Evolutionary conservation across 2,329 filamentous ascomycete species (phyloP).

Genomic region (Fusarium subtropicale): DNA sequence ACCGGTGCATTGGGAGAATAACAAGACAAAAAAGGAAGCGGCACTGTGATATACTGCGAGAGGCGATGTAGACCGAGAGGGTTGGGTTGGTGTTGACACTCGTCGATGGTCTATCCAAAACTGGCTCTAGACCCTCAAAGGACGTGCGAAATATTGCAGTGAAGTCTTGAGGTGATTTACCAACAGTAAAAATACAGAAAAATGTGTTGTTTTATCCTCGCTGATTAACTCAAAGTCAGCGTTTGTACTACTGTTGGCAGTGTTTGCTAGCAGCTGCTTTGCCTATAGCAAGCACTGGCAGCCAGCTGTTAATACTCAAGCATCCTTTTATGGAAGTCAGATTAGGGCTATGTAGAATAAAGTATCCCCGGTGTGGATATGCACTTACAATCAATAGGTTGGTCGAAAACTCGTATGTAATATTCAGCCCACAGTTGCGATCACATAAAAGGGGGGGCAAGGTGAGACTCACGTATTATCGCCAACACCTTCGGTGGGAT

Average conservation of each 20-base stretch:
- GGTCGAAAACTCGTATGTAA: background rate
- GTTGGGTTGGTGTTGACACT: background rate
- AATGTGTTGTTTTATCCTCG: background rate
- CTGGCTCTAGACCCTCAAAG: background rate
- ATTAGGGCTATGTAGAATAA: background rate
- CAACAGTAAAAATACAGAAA: background rate
- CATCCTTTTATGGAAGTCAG: background rate
- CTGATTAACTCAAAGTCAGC: background rate
- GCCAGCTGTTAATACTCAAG: background rate
- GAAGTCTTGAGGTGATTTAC: background rate
- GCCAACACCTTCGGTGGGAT: background rate
- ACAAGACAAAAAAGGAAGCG: background rate
- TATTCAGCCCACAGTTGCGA: background rate
- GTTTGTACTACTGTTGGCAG: background rate
- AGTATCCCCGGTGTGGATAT: background rate
- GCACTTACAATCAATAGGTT: background rate
- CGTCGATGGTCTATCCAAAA: background rate
- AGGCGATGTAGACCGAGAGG: background rate
- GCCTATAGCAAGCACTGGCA: background rate
- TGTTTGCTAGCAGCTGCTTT: background rate
- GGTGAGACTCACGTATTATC: background rate
- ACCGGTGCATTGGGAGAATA: background rate
- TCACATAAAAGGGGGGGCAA: background rate
- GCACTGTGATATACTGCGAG: background rate
- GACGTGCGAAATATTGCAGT: background rate